These are phyloP conservation scores for Leccinum truebloodii DNA, from an alignment of 768 basidiomycete species.

Conservation along the genomic window DNA sequence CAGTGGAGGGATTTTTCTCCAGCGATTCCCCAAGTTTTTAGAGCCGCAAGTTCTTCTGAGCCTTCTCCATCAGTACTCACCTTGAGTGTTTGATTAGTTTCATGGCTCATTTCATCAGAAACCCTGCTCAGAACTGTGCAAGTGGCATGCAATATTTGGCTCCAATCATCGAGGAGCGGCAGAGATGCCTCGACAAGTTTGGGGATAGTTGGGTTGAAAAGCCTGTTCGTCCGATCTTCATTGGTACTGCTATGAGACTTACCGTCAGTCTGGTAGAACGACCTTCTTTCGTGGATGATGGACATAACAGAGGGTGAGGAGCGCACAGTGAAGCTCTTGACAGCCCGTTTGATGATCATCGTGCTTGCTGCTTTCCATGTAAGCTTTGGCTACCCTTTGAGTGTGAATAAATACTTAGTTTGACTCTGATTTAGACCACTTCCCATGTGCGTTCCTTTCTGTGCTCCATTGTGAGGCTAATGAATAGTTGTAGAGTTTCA, in stretches of 20 bases:
- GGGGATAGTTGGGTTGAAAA: neutral
- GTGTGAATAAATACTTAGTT: neutral
- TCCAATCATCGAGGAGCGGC: conserved; percentile 5
- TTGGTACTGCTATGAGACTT: neutral
- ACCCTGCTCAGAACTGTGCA: neutral
- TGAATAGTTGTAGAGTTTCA: neutral
- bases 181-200: neutral
- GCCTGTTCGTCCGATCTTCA: neutral
- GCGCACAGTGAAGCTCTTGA: neutral
- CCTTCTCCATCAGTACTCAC: neutral
- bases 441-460: neutral
- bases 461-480: neutral
- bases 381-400: neutral
- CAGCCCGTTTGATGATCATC: neutral
- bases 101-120: neutral
- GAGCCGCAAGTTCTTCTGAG: neutral
- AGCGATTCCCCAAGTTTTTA: neutral
- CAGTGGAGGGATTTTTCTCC: neutral
- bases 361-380: conserved; percentile 16
- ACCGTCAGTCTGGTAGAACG: neutral
- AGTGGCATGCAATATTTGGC: neutral
- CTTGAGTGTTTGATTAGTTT: neutral
- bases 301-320: neutral
- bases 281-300: neutral
- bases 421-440: neutral